A percentile compares a stretch with the other conserved stretches of the same genome.
Evolutionary conservation across 1,284 basidiomycete genomes (phyloP).

Genomic region (Cutaneotrichosporon curvatum): DNA sequence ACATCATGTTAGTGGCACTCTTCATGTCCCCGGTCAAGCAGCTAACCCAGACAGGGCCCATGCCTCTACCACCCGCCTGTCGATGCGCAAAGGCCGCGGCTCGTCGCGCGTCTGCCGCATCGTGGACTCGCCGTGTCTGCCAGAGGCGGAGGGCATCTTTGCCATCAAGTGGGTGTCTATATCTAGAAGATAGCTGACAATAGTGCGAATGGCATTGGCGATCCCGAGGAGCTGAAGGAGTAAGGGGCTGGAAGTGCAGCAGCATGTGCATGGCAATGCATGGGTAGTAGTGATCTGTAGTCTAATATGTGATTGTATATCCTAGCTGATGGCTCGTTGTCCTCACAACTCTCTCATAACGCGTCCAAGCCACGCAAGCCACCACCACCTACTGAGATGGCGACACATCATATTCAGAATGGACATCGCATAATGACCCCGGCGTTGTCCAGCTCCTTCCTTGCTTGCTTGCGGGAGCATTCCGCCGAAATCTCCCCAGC

Average conservation of each 20-base stretch:
- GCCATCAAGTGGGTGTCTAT: conserved; percentile 66
- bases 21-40: no score
- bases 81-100: conserved; percentile 87
- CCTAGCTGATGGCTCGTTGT: no score
- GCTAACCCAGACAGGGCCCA: conserved; percentile 57
- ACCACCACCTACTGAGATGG: no score
- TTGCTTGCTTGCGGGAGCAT: no score
- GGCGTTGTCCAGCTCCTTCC: no score
- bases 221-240: conserved; percentile 74
- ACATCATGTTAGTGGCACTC: conserved; percentile 58
- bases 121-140: conserved; percentile 95
- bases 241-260: conserved; percentile 12
- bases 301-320: no score
- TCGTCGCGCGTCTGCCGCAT: conserved; percentile 93
- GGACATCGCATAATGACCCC: no score
- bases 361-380: no score
- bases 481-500: no score
- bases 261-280: background rate
- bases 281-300: background rate
- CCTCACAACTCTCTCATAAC: no score
- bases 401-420: no score
- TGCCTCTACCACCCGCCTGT: conserved; percentile 87
- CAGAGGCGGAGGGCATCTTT: conserved; percentile 93
- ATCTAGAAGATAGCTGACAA: background rate
- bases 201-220: conserved; percentile 70